A percentile compares a stretch with the other conserved stretches of the same genome.
Evolutionary conservation across 257 asterid genomes (phyloP).

Genomic region (Nicotiana tabacum): DNA sequence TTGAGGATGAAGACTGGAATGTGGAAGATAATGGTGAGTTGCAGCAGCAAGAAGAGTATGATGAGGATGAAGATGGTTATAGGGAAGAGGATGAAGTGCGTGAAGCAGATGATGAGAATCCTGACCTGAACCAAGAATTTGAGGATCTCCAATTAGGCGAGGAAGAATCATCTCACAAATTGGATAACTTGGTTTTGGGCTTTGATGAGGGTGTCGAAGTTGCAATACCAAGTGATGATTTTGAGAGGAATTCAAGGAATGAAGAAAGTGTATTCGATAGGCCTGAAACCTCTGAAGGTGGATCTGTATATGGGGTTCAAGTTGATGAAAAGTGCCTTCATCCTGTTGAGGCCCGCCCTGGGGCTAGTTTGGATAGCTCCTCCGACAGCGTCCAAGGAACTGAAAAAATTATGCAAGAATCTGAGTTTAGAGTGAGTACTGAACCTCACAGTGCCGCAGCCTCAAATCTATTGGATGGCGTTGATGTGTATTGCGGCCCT

Average conservation of each 20-base stretch:
- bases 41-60: slow-evolving; percentile 88
- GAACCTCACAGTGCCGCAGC: slow-evolving; percentile 28
- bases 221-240: slow-evolving; percentile 78
- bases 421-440: slow-evolving; percentile 33
- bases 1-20: slow-evolving; percentile 88
- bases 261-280: slow-evolving; percentile 43
- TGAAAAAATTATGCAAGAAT: slow-evolving; percentile 31
- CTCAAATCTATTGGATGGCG: slow-evolving; percentile 29
- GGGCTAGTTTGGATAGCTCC: slow-evolving; percentile 30
- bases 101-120: slow-evolving; percentile 61
- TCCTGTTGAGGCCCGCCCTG: slow-evolving; percentile 32
- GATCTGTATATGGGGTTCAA: slow-evolving; percentile 34
- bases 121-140: slow-evolving; percentile 57
- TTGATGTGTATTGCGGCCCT: slow-evolving; percentile 31
- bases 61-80: slow-evolving; percentile 87
- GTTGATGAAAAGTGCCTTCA: slow-evolving; percentile 44
- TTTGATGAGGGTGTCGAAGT: slow-evolving; percentile 95
- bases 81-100: slow-evolving; percentile 85
- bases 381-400: slow-evolving; percentile 31
- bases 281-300: slow-evolving; percentile 47
- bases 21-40: slow-evolving; percentile 52
- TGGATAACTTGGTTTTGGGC: slow-evolving; percentile 75
- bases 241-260: slow-evolving; percentile 41
- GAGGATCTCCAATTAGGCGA: slow-evolving; percentile 57
- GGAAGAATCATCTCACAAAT: slow-evolving; percentile 38